Evolutionary conservation across 163 green algal species (phyloP), one percentile per base, ranked within the genome.

Genomic region (Trebouxia gelatinosa): DNA sequence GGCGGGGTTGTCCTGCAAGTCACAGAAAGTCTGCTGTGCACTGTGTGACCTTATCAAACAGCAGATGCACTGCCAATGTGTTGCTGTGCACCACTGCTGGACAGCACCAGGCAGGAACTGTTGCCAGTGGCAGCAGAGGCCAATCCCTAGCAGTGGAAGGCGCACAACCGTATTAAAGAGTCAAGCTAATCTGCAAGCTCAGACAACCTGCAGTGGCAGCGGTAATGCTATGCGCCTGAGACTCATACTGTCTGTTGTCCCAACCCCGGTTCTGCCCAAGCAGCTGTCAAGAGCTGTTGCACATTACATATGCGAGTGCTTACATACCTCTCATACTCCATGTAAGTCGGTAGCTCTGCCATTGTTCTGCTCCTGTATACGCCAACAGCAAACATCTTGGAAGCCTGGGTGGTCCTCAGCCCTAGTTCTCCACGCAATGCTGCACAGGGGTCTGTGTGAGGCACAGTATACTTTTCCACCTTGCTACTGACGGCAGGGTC

Each of bases 401-500:
- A 72, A 13, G 35, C 64, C 35, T 34, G n/a, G 0, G 26, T 29
- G 3, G 64, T 72, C 64, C 38, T 72, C 64, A 72, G 50, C 23
- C 64, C 64, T 21, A 54, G 35, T 23, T 72, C 35, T 35, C 64
- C 35, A 21, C 35, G 3, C 19, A 72, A 7, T 21, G 37, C 37
- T 35, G 50, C 19, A 50, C 34, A 6, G 32, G 64, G 64, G 38
- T 72, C 64, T 31, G 64, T 35, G 0, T 72, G 6, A n/a, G 64
- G 64, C 3, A 72, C 37, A 21, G 21, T 51, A 31, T 72, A 72
- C 19, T 21, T 54, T 37, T 72, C 19, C 11, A 72, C 35, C 5
- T 72, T 72, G 64, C 64, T 37, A 37, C 64, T 72, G 64, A 72
- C 64, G 32, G 38, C 26, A 0, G 64, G 64, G 32, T 72, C 64